Evolutionary conservation across 2,329 filamentous ascomycete species (phyloP).

Genomic region (Tolypocladium cylindrosporum): DNA sequence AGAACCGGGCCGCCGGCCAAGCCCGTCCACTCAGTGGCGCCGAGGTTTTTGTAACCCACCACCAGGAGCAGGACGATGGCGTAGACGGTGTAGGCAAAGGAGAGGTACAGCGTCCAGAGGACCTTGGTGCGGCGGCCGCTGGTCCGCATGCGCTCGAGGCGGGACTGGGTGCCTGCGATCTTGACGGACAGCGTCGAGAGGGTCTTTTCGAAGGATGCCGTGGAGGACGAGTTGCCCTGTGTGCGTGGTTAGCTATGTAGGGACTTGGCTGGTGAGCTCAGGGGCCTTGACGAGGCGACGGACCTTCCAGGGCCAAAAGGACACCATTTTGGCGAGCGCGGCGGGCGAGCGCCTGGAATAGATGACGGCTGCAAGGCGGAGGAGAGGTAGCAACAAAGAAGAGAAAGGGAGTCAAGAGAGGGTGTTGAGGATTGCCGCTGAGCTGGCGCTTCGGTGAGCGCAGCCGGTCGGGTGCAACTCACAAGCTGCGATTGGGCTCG

Average conservation of each 20-base stretch:
- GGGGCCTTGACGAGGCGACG: background rate
- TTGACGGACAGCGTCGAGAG: constrained; percentile 73
- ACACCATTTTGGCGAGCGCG: constrained; percentile 7
- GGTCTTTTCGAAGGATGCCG: constrained; percentile 87
- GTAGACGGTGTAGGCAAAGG: constrained; percentile 83
- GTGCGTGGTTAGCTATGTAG: constrained; percentile 7
- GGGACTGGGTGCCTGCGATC: constrained; percentile 64
- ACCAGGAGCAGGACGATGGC: constrained; percentile 74
- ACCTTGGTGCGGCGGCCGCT: constrained; percentile 70
- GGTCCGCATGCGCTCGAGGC: constrained; percentile 63
- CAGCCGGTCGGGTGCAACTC: background rate
- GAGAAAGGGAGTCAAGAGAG: background rate
- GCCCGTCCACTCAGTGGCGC: constrained; percentile 65
- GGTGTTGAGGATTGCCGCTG: background rate
- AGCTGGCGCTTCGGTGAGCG: background rate
- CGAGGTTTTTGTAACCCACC: constrained; percentile 73
- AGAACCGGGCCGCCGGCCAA: constrained; percentile 69
- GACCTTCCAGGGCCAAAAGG: constrained; percentile 13
- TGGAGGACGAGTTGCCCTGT: constrained; percentile 69
- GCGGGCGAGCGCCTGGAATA: background rate
- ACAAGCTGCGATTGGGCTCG: background rate
- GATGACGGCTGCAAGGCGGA: background rate
- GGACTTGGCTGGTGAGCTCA: background rate
- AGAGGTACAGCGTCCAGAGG: constrained; percentile 82
- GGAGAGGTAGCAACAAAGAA: background rate